These are phyloP conservation scores for Nasturtium officinale DNA, from an alignment of 345 rosid genomes.

Conservation along the genomic window DNA sequence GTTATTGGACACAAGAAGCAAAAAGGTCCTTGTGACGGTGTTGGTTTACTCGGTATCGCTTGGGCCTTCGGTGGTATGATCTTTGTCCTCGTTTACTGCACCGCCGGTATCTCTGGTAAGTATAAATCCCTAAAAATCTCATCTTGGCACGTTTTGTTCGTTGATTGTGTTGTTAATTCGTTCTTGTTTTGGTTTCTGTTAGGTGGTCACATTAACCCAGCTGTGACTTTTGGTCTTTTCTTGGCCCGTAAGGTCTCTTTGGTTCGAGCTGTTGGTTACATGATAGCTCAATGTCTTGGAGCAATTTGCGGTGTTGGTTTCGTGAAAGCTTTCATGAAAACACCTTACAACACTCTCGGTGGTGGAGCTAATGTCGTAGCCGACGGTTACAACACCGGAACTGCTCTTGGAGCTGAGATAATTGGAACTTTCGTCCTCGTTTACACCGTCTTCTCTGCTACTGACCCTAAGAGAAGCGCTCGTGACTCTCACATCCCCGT, in stretches of 20 bases:
- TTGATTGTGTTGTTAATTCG: neutral
- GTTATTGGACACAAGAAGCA: constrained; percentile 80
- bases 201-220: constrained; percentile 94
- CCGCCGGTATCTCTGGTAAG: constrained; percentile 85
- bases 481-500: constrained; percentile 95
- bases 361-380: constrained; percentile 72
- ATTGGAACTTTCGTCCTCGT: constrained; percentile 87
- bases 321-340: constrained; percentile 74
- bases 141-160: neutral
- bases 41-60: constrained; percentile 87
- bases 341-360: constrained; percentile 55
- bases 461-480: constrained; percentile 89
- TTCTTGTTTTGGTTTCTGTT: neutral
- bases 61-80: constrained; percentile 97
- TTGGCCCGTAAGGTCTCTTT: constrained; percentile 82
- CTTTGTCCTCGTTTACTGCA: constrained; percentile 57
- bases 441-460: constrained; percentile 94
- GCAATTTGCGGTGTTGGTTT: constrained; percentile 87
- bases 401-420: constrained; percentile 81
- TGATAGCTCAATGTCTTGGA: constrained; percentile 79
- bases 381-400: constrained; percentile 56
- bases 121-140: too few species aligned
- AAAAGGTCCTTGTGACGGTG: constrained; percentile 66
- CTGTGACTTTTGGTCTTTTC: constrained; percentile 81
- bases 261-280: constrained; percentile 68